Evolutionary conservation across 805 yeast species (phyloP), one percentile per base, ranked within the genome.

Genomic region (Saccharomycopsis sp.): DNA sequence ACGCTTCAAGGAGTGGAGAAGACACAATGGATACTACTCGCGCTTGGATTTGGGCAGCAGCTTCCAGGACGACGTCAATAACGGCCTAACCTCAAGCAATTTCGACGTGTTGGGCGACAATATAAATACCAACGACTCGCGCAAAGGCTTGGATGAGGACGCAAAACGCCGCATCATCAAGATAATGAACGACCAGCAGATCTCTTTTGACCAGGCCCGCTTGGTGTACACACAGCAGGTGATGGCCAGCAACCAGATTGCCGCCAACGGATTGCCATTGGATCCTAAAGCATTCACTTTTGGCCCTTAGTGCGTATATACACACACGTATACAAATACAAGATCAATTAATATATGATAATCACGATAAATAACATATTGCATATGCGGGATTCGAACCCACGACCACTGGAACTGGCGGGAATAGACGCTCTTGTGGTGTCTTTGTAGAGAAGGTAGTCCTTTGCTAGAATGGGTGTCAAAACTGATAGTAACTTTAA

Each of bases 201-300:
- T 86, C 29, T 65, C 79, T 1, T 88, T 88, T 66, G 95, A 88
- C 67, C 81, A 81, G 48, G 95, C 96, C 0, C 73, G 96, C 60
- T 67, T 79, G 2, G 65, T 75, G 56, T 84, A 79, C 65, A 77
- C 81, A 12, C 40, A 44, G 53, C 24, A 34, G 34, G 71, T 71
- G 61, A 75, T 88, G 67, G 71, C 73, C 1, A 67, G 72, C 15
- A 78, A 85, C 65, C 77, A 75, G 9, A 82, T 87, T 48, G 85
- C 79, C 1, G 76, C 81, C 0, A 84, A 85, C 67, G 92, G 92
- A 0, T 69, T 79, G 53, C 91, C 91, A 0, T 62, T 75, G 46
- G 91, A 86, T 62, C 89, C 91, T 1, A 80, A 78, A 62, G 78
- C 85, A 1, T 81, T 84, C 1, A 78, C 82, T 0, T 79, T 80